A percentile compares a stretch with the other conserved stretches of the same genome.
phyloP scores from a whole-genome alignment of 2,329 filamentous ascomycete genomes.

The Verticillium klebahnii region DNA sequence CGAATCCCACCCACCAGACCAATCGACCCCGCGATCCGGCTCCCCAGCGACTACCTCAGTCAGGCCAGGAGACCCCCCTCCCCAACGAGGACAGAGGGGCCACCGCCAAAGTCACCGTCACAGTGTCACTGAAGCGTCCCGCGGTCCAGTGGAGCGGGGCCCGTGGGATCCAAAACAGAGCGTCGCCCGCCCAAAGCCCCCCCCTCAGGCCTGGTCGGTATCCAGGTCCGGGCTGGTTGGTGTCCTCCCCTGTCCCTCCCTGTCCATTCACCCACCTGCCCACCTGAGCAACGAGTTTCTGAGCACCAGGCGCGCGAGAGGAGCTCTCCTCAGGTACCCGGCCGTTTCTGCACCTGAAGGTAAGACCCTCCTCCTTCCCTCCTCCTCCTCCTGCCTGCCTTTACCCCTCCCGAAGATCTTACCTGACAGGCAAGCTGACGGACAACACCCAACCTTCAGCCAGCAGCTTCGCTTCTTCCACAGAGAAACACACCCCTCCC shows the following conservation, averaged over 20 bases:
- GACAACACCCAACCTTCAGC: too few relatives aligned
- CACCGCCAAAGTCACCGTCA: not conserved
- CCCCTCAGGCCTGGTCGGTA: not conserved
- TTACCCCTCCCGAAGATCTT: slow-evolving; percentile 20
- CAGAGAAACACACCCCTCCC: not conserved
- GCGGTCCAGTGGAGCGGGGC: not conserved
- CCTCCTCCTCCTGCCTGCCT: not conserved
- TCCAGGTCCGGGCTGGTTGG: too few relatives aligned
- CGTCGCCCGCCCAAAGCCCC: not conserved
- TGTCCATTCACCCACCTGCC: too few relatives aligned
- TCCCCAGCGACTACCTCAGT: not conserved
- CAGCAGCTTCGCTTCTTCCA: not conserved
- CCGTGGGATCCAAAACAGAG: not conserved
- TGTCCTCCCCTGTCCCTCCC: too few relatives aligned
- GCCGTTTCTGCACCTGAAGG: not conserved
- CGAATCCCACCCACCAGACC: not conserved
- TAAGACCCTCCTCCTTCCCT: not conserved
- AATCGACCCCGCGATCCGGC: not conserved
- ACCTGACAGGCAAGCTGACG: slow-evolving; percentile 17
- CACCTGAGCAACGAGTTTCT: too few relatives aligned
- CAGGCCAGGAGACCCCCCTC: not conserved
- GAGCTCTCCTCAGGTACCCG: too few relatives aligned
- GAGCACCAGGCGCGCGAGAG: too few relatives aligned
- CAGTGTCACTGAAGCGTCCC: not conserved
- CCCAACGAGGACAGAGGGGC: too few relatives aligned